phyloP scores from a whole-genome alignment of 2,329 filamentous ascomycete species.

The Diplodia mutila region DNA sequence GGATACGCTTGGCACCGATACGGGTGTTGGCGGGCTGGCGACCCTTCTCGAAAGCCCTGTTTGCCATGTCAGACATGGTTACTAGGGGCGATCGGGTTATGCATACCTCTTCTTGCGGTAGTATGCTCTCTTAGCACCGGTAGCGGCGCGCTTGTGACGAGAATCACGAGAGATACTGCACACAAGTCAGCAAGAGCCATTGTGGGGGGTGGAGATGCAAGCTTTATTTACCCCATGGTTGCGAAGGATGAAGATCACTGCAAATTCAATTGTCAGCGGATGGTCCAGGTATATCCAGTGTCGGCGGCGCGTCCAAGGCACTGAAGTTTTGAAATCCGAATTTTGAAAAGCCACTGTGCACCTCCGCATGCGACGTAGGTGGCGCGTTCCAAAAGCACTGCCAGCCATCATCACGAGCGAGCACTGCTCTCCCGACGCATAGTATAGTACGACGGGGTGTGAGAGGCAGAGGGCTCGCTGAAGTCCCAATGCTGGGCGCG shows the following conservation, averaged over 20 bases:
- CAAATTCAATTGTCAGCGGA: not conserved
- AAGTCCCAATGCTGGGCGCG: constrained; percentile 7
- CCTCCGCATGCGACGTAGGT: not conserved
- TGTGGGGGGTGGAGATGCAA: constrained; percentile 18
- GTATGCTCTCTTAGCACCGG: constrained; percentile 82
- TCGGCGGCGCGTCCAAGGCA: not conserved
- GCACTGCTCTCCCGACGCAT: not conserved
- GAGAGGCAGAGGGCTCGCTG: not conserved
- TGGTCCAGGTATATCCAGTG: not conserved
- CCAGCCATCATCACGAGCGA: not conserved
- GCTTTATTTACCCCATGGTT: constrained; percentile 56
- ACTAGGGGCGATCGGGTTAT: constrained; percentile 62
- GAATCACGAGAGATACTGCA: constrained; percentile 97
- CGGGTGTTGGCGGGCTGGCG: constrained; percentile 99
- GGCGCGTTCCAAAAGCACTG: not conserved
- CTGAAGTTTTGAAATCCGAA: not conserved
- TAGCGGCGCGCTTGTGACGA: constrained; percentile 99
- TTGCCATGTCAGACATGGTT: constrained; percentile 54
- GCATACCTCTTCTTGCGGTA: constrained; percentile 64
- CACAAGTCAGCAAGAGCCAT: constrained; percentile 41
- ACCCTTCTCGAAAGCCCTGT: constrained; percentile 99
- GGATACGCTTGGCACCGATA: constrained; percentile 96
- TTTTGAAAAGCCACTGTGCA: not conserved
- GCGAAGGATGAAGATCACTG: constrained; percentile 50
- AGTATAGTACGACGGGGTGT: not conserved